Evolutionary conservation across 495 filamentous ascomycete genomes (phyloP), one percentile per base, ranked within the genome.

Genomic region (Neurospora intermedia): DNA sequence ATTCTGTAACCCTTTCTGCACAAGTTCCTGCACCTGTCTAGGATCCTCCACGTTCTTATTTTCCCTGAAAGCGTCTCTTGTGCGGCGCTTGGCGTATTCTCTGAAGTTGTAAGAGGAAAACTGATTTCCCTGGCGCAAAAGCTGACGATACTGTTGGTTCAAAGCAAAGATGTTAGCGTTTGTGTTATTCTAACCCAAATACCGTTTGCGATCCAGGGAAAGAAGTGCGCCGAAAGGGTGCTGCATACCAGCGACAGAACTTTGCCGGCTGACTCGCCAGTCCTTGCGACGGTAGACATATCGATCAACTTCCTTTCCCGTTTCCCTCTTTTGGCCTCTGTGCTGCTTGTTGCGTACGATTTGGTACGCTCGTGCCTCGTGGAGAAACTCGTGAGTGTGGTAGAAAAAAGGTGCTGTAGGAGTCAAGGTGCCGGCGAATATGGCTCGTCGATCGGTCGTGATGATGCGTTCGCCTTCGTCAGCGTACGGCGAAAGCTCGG

Each of bases 41-140:
- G 82, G 80, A 70, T 96, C 94, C 73, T 92, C 88, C 15, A 87
- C 85, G 74, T 84, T 84, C 72, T 86, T 86, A 79, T 96, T 87
- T 81, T 95, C 94, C 72, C 92, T 88, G 81, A 99, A 99, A 11
- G 92, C 89, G 84, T 97, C 96, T 77, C 85, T 85, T 77, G 96
- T 95, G 79, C 96, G 88, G 73, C 96, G 90, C 80, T 89, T 92
- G 40, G 96, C 94, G 83, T 98, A 99, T 77, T 98, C 95, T 80
- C 96, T 89, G 87, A 97, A 99, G 82, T 98, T 98, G 87, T 97
- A 99, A 74, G 90, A 87, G 70, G 94, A 89, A 82, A 98, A 99
- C 76, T 96, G 92, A 70, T 88, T 87, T 20, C 93, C 90, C 82
- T 94, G 91, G 42, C 96, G 93, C 76, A 97, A 86, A 74, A 99